Conservation (phyloP, 768 basidiomycete genomes). For the Boletus sp. region DNA sequence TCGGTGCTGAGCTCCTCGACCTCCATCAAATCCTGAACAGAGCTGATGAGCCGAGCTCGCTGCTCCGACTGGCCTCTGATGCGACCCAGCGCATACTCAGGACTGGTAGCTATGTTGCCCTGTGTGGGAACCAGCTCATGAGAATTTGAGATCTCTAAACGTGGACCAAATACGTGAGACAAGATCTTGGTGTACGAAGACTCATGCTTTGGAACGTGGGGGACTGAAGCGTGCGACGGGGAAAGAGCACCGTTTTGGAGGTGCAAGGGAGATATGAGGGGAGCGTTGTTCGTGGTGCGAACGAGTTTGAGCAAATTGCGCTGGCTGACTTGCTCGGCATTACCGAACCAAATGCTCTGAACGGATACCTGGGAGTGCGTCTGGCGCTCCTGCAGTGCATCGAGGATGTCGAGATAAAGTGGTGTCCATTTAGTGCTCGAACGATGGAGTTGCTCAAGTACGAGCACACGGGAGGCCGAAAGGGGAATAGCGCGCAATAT, state of each 20-base stretch:
- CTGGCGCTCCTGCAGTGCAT: slow-evolving; percentile 61
- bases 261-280: slow-evolving; percentile 43
- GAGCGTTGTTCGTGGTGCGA: slow-evolving; percentile 35
- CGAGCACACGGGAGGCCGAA: slow-evolving; percentile 64
- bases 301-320: slow-evolving; percentile 53
- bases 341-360: slow-evolving; percentile 61
- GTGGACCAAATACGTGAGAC: slow-evolving; percentile 69
- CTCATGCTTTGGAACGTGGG: slow-evolving; percentile 87
- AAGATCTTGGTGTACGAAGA: slow-evolving; percentile 88
- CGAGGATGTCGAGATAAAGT: slow-evolving; percentile 77
- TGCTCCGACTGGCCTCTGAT: slow-evolving; percentile 79
- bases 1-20: slow-evolving; percentile 45
- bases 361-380: slow-evolving; percentile 49
- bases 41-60: slow-evolving; percentile 60
- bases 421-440: slow-evolving; percentile 88
- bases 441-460: slow-evolving; percentile 74
- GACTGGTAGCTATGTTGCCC: slow-evolving; percentile 79
- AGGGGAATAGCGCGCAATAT: slow-evolving; percentile 59
- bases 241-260: slow-evolving; percentile 41
- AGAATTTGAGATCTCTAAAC: slow-evolving; percentile 82
- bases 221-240: slow-evolving; percentile 29
- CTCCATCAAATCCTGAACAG: slow-evolving; percentile 64
- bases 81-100: slow-evolving; percentile 92
- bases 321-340: slow-evolving; percentile 36
- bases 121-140: slow-evolving; percentile 67